phyloP scores from a whole-genome alignment of 257 asterid species.

The Lithospermum erythrorhizon region DNA sequence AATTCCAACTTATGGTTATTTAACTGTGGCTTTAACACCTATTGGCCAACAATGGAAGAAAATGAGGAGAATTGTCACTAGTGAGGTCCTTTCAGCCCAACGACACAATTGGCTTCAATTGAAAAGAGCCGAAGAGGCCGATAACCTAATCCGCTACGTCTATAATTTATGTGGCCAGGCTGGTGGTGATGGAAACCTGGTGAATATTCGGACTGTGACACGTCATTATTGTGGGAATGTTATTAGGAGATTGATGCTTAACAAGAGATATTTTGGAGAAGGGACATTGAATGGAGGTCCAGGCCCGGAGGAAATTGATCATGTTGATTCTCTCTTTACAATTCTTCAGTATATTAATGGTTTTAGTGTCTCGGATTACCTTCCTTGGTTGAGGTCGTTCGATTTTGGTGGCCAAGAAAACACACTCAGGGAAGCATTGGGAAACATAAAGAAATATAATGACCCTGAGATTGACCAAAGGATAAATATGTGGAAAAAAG shows the following conservation, averaged over 20 bases:
- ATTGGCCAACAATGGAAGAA: conserved; percentile 21
- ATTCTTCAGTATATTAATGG: conserved; percentile 4
- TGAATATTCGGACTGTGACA: conserved; percentile 1
- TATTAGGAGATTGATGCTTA: conserved; percentile 1
- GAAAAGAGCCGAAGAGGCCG: conserved; percentile 12
- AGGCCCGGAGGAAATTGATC: background rate
- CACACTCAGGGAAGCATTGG: conserved; percentile 9
- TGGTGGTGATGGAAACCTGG: background rate
- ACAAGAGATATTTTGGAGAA: conserved; percentile 6
- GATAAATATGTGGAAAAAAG: conserved; percentile 24
- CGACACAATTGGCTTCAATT: conserved; percentile 4
- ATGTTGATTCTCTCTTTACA: background rate
- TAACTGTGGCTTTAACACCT: conserved; percentile 1
- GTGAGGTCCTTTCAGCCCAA: conserved; percentile 12
- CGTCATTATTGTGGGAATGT: conserved; percentile 15
- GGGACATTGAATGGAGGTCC: conserved; percentile 11
- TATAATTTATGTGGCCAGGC: background rate
- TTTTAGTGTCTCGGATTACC: conserved; percentile 19
- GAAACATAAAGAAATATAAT: conserved; percentile 6
- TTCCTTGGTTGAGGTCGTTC: conserved; percentile 15
- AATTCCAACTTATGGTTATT: background rate
- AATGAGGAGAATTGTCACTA: conserved; percentile 18
- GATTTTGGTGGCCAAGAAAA: conserved; percentile 27
- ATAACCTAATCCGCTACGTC: conserved; percentile 4
- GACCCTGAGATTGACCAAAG: conserved; percentile 18